Conservation (phyloP, 192 early-diverging fungal genomes). For the Coemansia javaensis region DNA sequence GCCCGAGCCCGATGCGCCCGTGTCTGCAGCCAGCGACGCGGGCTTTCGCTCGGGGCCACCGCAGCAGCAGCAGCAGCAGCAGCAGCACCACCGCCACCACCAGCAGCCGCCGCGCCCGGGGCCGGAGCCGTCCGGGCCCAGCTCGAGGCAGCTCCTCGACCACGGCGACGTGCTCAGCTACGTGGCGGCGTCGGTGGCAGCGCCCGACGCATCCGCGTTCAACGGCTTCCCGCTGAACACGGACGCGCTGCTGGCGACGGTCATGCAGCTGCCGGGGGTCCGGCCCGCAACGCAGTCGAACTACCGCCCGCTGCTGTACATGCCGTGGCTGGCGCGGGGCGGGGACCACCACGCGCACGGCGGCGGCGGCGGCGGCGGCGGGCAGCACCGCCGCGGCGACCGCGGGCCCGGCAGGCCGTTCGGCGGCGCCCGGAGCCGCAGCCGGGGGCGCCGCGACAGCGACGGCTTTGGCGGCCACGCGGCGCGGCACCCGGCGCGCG, state of each 20-base stretch:
- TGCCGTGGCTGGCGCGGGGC: slow-evolving; percentile 21
- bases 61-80: not conserved
- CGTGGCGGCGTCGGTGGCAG: slow-evolving; percentile 24
- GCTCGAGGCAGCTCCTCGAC: slow-evolving; percentile 24
- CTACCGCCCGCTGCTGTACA: slow-evolving; percentile 40
- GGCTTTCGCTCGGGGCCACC: not conserved
- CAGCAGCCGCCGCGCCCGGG: no score
- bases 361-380: no score
- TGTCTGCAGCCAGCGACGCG: not conserved
- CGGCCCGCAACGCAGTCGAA: slow-evolving; percentile 7
- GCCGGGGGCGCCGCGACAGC: slow-evolving; percentile 7
- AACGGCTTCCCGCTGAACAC: slow-evolving; percentile 13
- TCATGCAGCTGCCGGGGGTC: slow-evolving; percentile 12
- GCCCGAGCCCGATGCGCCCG: slow-evolving; percentile 1
- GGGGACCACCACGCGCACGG: slow-evolving; percentile 3
- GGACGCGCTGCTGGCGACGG: slow-evolving; percentile 17
- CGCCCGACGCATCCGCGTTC: slow-evolving; percentile 16
- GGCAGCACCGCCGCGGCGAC: slow-evolving; percentile 5
- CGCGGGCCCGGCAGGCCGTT: slow-evolving; percentile 1
- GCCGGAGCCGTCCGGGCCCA: no score
- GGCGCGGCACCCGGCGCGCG: slow-evolving; percentile 7
- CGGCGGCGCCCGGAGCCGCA: slow-evolving; percentile 21
- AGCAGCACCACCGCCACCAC: no score
- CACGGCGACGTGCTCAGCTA: slow-evolving; percentile 46
- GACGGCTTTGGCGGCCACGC: not conserved